Conservation (phyloP, 352 stramenopile genomes). For the Pythium sp. region DNA sequence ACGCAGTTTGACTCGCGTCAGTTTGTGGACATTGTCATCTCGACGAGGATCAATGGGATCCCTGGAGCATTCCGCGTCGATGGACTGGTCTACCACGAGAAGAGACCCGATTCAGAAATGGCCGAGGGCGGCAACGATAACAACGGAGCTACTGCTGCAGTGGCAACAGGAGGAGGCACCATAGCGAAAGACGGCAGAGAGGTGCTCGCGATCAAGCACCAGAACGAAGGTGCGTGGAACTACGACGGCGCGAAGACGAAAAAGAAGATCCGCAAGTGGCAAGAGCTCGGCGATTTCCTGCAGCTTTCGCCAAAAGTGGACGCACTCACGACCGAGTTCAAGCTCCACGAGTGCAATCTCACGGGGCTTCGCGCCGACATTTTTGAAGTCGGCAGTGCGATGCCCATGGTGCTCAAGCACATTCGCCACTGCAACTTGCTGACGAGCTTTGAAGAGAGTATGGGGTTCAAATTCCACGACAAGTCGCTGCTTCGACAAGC, state of each 20-base stretch:
- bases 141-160: neutral
- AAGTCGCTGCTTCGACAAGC: conserved; percentile 78
- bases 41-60: conserved; percentile 64
- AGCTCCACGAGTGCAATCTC: conserved; percentile 52
- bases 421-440: conserved; percentile 73
- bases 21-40: conserved; percentile 71
- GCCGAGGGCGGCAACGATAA: conserved; percentile 5
- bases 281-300: conserved; percentile 51
- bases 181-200: conserved; percentile 29
- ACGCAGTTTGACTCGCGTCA: conserved; percentile 39
- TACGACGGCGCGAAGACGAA: conserved; percentile 72
- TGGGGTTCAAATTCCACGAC: conserved; percentile 66
- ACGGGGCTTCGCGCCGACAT: conserved; percentile 77
- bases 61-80: conserved; percentile 67
- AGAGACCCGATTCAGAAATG: neutral
- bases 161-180: conserved; percentile 13
- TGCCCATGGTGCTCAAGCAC: conserved; percentile 86
- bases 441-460: conserved; percentile 55
- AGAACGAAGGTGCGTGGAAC: conserved; percentile 43
- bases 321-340: conserved; percentile 36
- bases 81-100: conserved; percentile 33
- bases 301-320: conserved; percentile 69
- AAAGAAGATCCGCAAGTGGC: conserved; percentile 62
- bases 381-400: conserved; percentile 78
- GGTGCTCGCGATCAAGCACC: conserved; percentile 43